Percentiles rank a stretch among this genome's conserved stretches.
Evolutionary conservation across 257 asterid genomes (phyloP).

Genomic region (Lycium barbarum): DNA sequence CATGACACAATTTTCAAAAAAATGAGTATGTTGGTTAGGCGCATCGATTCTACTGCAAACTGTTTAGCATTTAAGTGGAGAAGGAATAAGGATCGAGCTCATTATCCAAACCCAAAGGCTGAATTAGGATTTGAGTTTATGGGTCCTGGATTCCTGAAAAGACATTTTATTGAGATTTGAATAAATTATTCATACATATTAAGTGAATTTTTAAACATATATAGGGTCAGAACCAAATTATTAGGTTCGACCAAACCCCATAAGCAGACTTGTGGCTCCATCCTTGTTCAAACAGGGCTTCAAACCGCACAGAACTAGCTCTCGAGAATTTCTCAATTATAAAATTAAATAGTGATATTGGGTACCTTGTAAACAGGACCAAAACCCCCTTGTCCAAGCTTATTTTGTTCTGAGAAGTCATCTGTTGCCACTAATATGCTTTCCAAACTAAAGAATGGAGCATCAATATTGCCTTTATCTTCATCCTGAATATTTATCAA

Average conservation of each 20-base stretch:
- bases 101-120: not conserved
- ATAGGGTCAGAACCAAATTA: not conserved
- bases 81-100: not conserved
- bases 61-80: not conserved
- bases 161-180: not conserved
- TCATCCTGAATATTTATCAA: conserved; percentile 22
- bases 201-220: not conserved
- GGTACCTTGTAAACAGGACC: conserved; percentile 27
- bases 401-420: conserved; percentile 24
- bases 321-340: not conserved
- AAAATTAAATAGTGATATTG: not conserved
- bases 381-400: conserved; percentile 27
- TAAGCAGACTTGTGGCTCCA: not conserved
- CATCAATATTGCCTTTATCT: conserved; percentile 23
- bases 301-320: not conserved
- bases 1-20: not conserved
- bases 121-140: not conserved
- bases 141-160: not conserved
- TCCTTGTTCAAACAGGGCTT: not conserved
- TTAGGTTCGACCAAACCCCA: too few relatives aligned
- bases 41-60: not conserved
- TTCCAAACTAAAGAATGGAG: conserved; percentile 8
- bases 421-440: conserved; percentile 23
- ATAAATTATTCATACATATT: too few relatives aligned
- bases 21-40: not conserved